These are phyloP conservation scores for Exophiala lecanii-corni DNA, from an alignment of 2,329 filamentous ascomycete genomes.

Conservation along the genomic window DNA sequence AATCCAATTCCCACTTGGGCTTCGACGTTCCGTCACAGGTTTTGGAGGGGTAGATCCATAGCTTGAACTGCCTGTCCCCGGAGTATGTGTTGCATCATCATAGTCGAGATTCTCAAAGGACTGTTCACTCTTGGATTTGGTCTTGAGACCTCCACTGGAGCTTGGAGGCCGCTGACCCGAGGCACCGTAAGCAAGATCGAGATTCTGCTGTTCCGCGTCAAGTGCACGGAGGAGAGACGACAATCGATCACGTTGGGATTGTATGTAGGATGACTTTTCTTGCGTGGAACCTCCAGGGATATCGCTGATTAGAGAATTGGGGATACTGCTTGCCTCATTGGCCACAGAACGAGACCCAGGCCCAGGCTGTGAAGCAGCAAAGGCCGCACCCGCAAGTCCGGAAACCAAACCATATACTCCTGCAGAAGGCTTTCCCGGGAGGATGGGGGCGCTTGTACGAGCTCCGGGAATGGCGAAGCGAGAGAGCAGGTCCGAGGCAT, in stretches of 20 bases:
- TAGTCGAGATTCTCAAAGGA: slow-evolving; percentile 88
- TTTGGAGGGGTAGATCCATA: slow-evolving; percentile 8
- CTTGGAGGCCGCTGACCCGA: slow-evolving; percentile 24
- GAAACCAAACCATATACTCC: slow-evolving; percentile 77
- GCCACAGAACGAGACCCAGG: slow-evolving; percentile 13
- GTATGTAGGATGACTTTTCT: slow-evolving; percentile 69
- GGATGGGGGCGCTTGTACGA: slow-evolving; percentile 46
- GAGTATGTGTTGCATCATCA: slow-evolving; percentile 57
- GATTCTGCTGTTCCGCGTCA: slow-evolving; percentile 68
- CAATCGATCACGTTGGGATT: slow-evolving; percentile 73
- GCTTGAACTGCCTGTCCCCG: slow-evolving; percentile 9
- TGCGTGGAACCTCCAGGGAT: slow-evolving; percentile 52
- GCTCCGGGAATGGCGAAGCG: slow-evolving; percentile 79
- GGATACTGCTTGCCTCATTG: slow-evolving; percentile 19
- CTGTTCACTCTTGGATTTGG: slow-evolving; percentile 75
- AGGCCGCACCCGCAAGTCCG: slow-evolving; percentile 62
- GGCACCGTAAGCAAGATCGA: slow-evolving; percentile 44
- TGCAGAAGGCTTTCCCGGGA: slow-evolving; percentile 36
- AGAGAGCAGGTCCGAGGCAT: slow-evolving; percentile 76
- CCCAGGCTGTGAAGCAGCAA: slow-evolving; percentile 30
- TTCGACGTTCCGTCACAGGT: slow-evolving; percentile 11
- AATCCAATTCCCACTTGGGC: slow-evolving; percentile 24
- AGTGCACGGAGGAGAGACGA: slow-evolving; percentile 70
- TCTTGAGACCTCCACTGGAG: slow-evolving; percentile 19
- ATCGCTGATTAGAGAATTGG: slow-evolving; percentile 63